Conservation (phyloP, 352 stramenopile species). For the Phytophthora tubulina region DNA sequence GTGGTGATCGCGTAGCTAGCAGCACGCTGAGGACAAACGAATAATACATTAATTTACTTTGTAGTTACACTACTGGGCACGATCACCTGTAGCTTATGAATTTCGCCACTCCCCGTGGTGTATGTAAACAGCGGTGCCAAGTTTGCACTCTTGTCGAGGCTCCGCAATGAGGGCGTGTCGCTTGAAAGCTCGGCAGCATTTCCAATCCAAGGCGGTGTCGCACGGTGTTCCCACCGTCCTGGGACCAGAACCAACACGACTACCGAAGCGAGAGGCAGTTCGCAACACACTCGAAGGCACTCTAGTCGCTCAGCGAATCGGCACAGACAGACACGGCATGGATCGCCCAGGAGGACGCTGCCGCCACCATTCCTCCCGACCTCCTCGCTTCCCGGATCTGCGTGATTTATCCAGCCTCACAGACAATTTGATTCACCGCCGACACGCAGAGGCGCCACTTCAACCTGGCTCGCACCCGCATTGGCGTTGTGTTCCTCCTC, state of each 20-base stretch:
- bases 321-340: no score
- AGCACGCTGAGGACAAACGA: neutral
- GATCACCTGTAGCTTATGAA: slow-evolving; percentile 3
- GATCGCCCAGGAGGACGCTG: neutral
- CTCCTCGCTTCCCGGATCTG: slow-evolving; percentile 15
- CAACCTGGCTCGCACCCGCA: neutral
- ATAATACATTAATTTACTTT: slow-evolving; percentile 2
- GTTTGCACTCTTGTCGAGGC: neutral
- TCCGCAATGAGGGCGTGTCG: slow-evolving; percentile 1
- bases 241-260: neutral
- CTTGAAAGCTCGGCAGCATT: neutral
- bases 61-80: no score
- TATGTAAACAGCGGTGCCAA: slow-evolving; percentile 5
- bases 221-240: neutral
- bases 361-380: slow-evolving; percentile 2
- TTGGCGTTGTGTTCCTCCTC: slow-evolving; percentile 12
- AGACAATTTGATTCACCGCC: slow-evolving; percentile 9
- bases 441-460: slow-evolving; percentile 1
- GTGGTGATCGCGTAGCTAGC: slow-evolving; percentile 7
- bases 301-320: no score
- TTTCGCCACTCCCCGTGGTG: neutral
- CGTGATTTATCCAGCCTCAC: neutral
- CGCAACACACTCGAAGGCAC: no score
- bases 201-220: slow-evolving; percentile 1
- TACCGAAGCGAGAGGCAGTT: neutral